Evolutionary conservation across 805 yeast species (phyloP).

Genomic region (Wickerhamomyces kurtzmanii): DNA sequence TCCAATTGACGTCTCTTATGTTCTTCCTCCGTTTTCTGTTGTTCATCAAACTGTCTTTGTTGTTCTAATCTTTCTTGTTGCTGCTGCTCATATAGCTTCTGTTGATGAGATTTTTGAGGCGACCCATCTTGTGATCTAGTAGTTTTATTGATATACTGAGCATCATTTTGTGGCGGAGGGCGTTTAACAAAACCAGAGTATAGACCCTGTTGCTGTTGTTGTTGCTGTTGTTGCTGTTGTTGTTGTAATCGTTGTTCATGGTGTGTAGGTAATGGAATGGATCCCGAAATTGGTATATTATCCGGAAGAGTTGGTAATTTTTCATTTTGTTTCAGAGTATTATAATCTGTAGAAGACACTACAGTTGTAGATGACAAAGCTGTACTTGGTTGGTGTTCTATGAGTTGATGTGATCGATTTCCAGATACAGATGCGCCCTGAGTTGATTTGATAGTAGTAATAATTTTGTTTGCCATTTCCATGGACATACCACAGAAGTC

Average conservation of each 20-base stretch:
- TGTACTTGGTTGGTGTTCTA: constrained; percentile 7
- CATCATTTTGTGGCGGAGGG: neutral
- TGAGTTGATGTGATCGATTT: constrained; percentile 1
- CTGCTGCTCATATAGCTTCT: constrained; percentile 9
- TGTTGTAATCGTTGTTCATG: neutral
- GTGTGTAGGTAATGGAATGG: neutral
- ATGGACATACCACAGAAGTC: constrained; percentile 98
- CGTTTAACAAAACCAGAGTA: too few species aligned
- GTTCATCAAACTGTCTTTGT: constrained; percentile 3
- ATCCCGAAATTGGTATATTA: neutral
- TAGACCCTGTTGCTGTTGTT: neutral
- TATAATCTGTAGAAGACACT: neutral
- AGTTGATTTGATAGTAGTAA: constrained; percentile 75
- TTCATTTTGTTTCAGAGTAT: too few species aligned
- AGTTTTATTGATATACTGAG: constrained; percentile 1
- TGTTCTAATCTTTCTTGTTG: constrained; percentile 7
- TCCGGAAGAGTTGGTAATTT: neutral
- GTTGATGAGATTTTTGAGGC: constrained; percentile 7
- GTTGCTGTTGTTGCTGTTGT: constrained; percentile 2
- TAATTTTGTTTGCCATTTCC: constrained; percentile 89
- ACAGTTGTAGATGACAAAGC: constrained; percentile 4
- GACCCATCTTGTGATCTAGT: constrained; percentile 2
- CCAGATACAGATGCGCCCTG: constrained; percentile 21
- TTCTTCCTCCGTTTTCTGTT: neutral
- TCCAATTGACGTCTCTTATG: constrained; percentile 3